Evolutionary conservation across 768 basidiomycete genomes (phyloP).

Genomic region (Mycena galopus): DNA sequence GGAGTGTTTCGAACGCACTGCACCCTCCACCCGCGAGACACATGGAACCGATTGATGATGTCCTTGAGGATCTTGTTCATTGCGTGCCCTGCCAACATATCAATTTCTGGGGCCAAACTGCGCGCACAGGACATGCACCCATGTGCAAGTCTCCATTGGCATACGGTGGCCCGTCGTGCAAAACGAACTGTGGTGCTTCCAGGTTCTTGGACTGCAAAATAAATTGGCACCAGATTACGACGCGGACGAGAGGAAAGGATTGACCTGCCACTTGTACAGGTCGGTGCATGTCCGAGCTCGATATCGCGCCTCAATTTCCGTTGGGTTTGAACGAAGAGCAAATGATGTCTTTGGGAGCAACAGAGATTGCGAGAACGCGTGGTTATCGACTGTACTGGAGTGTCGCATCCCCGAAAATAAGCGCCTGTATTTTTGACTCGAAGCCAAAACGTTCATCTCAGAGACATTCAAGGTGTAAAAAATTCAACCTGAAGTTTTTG

Average conservation of each 20-base stretch:
- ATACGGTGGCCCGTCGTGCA: constrained; percentile 98
- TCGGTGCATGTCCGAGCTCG: constrained; percentile 75
- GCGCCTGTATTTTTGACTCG: constrained; percentile 26
- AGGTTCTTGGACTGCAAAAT: constrained; percentile 71
- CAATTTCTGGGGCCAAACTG: constrained; percentile 1
- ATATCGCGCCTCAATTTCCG: constrained; percentile 70
- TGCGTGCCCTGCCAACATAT: constrained; percentile 80
- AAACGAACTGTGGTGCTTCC: constrained; percentile 79
- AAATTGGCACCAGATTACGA: background rate
- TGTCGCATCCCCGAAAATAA: background rate
- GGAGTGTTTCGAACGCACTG: constrained; percentile 67
- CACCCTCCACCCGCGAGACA: constrained; percentile 81
- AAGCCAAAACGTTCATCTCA: constrained; percentile 31
- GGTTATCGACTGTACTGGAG: constrained; percentile 43
- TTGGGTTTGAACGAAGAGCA: constrained; percentile 76
- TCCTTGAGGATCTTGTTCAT: constrained; percentile 98
- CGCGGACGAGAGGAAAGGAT: background rate
- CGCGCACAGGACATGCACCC: constrained; percentile 62
- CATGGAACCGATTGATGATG: constrained; percentile 90
- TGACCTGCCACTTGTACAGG: constrained; percentile 85
- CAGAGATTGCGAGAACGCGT: constrained; percentile 69
- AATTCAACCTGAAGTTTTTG: too few relatives aligned
- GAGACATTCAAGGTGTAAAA: constrained; percentile 8
- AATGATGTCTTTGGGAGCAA: constrained; percentile 87
- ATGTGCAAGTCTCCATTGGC: constrained; percentile 97